Conservation (phyloP, 306 rosid species). For the Acacia acuminata region DNA sequence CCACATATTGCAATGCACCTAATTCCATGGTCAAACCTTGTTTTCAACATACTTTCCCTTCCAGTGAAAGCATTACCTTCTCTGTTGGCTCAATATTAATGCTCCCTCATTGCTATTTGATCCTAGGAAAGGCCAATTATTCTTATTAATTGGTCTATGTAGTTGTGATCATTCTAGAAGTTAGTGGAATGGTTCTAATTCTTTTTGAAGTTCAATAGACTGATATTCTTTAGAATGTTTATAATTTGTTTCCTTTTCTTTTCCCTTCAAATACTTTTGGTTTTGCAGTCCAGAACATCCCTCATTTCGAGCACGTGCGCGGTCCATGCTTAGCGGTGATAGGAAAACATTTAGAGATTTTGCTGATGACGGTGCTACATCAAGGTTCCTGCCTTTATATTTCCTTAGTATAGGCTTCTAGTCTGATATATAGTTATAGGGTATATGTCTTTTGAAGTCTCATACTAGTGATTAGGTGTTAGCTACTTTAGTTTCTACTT, state of each 20-base stretch:
- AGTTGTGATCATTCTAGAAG: slow-evolving; percentile 27
- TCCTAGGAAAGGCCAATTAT: slow-evolving; percentile 1
- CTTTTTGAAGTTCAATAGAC: slow-evolving; percentile 21
- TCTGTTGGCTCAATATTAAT: neutral
- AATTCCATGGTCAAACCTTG: neutral
- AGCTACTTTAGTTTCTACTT: neutral
- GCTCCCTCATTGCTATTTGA: neutral
- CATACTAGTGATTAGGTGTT: slow-evolving; percentile 2
- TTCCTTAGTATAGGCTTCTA: slow-evolving; percentile 25
- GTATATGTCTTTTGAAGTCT: neutral
- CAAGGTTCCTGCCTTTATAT: slow-evolving; percentile 68
- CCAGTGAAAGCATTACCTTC: neutral
- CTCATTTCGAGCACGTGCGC: slow-evolving; percentile 81
- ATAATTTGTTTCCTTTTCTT: slow-evolving; percentile 16
- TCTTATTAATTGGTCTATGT: slow-evolving; percentile 7
- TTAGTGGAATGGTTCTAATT: slow-evolving; percentile 21
- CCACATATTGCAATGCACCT: neutral
- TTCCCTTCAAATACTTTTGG: slow-evolving; percentile 34
- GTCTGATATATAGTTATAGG: slow-evolving; percentile 15
- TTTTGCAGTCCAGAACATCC: slow-evolving; percentile 98
- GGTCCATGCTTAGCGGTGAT: slow-evolving; percentile 96
- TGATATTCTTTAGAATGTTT: slow-evolving; percentile 1
- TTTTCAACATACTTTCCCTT: neutral
- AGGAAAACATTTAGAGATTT: slow-evolving; percentile 77
- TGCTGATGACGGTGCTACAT: slow-evolving; percentile 80